Conservation (phyloP, 345 rosid species). For the Eucalyptus fibrosa region DNA sequence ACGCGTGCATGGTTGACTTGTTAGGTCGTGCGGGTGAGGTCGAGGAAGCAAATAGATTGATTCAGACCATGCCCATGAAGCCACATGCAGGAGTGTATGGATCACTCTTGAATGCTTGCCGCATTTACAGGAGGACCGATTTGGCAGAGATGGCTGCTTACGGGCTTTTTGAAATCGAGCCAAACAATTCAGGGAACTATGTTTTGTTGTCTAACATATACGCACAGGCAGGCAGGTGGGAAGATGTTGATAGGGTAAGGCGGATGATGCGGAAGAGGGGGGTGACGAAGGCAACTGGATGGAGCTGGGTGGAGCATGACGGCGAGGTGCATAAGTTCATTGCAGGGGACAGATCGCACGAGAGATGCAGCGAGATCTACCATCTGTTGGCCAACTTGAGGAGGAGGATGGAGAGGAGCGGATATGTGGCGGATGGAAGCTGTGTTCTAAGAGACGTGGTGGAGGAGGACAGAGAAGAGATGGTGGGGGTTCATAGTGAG, state of each 20-base stretch:
- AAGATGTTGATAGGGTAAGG: slow-evolving; percentile 46
- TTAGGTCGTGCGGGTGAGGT: slow-evolving; percentile 65
- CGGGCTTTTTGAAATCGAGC: slow-evolving; percentile 31
- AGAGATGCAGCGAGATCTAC: slow-evolving; percentile 15
- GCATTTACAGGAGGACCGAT: slow-evolving; percentile 39
- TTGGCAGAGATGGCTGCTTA: slow-evolving; percentile 32
- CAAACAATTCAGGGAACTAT: slow-evolving; percentile 48
- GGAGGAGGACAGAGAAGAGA: slow-evolving; percentile 31
- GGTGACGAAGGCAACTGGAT: slow-evolving; percentile 18
- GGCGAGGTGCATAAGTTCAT: slow-evolving; percentile 13
- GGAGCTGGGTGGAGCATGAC: slow-evolving; percentile 20
- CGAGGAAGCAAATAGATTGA: slow-evolving; percentile 48
- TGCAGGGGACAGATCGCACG: slow-evolving; percentile 23
- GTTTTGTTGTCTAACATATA: slow-evolving; percentile 55
- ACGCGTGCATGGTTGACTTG: slow-evolving; percentile 80
- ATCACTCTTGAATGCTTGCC: slow-evolving; percentile 66
- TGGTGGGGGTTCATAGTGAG: slow-evolving; percentile 26
- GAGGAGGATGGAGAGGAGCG: slow-evolving; percentile 14
- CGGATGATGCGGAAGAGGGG: slow-evolving; percentile 5
- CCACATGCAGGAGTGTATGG: slow-evolving; percentile 76
- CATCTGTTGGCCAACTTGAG: slow-evolving; percentile 1
- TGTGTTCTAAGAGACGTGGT: slow-evolving; percentile 27
- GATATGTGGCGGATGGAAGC: slow-evolving; percentile 17
- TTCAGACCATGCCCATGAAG: slow-evolving; percentile 57
- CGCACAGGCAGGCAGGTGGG: slow-evolving; percentile 61